Base-by-base conservation (phyloP, 306 rosid genomes). In the Nissolia schottii region DNA sequence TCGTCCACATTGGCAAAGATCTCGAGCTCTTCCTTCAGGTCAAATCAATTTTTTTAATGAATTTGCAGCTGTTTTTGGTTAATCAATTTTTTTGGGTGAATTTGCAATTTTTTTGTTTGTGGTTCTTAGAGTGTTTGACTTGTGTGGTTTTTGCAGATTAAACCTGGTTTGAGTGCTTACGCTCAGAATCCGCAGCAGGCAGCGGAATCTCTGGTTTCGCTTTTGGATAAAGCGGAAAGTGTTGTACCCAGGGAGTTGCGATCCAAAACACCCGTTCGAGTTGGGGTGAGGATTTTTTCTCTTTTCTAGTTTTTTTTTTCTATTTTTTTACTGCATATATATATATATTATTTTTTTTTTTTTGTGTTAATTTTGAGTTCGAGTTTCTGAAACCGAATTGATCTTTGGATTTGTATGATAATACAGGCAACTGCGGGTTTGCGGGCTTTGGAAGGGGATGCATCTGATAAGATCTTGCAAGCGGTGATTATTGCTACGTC, bases 341-440 rank as follows among this genome's bases (percentile, higher is more conserved):
- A n/a, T n/a, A n/a, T n/a, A n/a, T n/a, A n/a, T n/a, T n/a, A n/a
- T n/a, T n/a, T n/a, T n/a, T n/a, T n/a, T 29, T 45, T 45, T 48
- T 66, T 58, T 38, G 61, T 55, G 13, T 58, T 48, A 55, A 27
- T 56, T 59, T 57, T 50, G 13, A 22, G 19, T 43, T 11, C 22
- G 64, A 14, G 83, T 77, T 55, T 75, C 67, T 38, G 72, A 66
- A 70, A 49, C 70, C 73, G 50, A 69, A 48, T 51, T 58, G 65
- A 74, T 29, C 51, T 34, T 45, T 80, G 73, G 24, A 15, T 70
- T 79, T 80, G 60, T 45, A 11, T 56, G 76, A 35, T 64, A 57
- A 71, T 85, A 71, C 78, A 91, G 97, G 99, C 99, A 22, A 95
- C 99, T 72, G 99, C 99, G 19, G 99, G 99, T 49, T 79, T 95